A percentile compares a stretch with the other conserved stretches of the same genome.
Conservation (phyloP, 176 grass and related monocot genomes). For the Eragrostis curvula region DNA sequence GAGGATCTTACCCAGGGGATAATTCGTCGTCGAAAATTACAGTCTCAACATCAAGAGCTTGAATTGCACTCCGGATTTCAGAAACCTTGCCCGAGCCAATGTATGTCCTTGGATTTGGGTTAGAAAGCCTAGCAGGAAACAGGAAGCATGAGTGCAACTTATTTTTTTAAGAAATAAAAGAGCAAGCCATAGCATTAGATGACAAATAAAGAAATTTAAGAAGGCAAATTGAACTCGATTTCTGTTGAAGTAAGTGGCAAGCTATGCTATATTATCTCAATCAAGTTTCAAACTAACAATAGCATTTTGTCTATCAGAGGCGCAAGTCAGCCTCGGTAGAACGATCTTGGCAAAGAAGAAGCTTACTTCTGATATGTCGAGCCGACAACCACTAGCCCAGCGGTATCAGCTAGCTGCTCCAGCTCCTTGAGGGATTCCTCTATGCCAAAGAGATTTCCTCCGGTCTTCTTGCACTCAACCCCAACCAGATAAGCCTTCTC, state of each 20-base stretch:
- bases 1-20: conserved; percentile 73
- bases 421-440: conserved; percentile 95
- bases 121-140: conserved; percentile 72
- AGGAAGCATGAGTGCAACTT: conserved; percentile 9
- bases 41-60: conserved; percentile 82
- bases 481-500: conserved; percentile 91
- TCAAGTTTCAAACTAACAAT: neutral
- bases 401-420: conserved; percentile 83
- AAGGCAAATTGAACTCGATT: neutral
- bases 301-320: neutral
- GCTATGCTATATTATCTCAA: neutral
- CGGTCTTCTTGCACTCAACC: conserved; percentile 71
- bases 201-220: conserved; percentile 9
- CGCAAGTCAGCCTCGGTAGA: neutral
- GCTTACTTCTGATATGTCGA: conserved; percentile 94
- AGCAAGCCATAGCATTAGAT: neutral
- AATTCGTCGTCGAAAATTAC: conserved; percentile 98
- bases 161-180: neutral
- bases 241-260: neutral
- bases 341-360: neutral
- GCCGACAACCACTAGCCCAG: conserved; percentile 68
- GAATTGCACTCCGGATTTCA: conserved; percentile 91
- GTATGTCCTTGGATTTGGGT: conserved; percentile 86
- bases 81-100: conserved; percentile 92
- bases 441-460: conserved; percentile 62